Evolutionary conservation across 2,329 filamentous ascomycete species (phyloP).

Genomic region (Botrytis cinerea): DNA sequence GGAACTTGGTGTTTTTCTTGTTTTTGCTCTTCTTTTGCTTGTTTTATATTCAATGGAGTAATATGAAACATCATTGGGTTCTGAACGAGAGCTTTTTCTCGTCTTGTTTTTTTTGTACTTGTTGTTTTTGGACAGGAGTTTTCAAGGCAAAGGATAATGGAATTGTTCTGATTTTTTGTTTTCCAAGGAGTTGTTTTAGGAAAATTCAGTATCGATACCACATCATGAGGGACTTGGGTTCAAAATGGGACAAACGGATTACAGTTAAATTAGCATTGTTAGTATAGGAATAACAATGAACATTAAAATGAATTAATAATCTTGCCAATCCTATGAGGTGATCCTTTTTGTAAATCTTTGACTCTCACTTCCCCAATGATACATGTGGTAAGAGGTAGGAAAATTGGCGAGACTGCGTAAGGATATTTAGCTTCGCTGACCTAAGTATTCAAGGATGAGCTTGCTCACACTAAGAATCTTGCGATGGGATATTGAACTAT

Average conservation of each 20-base stretch:
- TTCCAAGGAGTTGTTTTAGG: slow-evolving; percentile 11
- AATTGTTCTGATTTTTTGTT: slow-evolving; percentile 5
- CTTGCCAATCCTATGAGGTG: background rate
- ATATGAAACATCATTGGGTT: background rate
- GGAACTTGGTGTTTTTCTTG: background rate
- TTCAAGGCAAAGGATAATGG: background rate
- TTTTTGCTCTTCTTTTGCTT: background rate
- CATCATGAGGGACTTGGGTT: slow-evolving; percentile 3
- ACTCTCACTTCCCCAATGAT: background rate
- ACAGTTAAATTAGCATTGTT: background rate
- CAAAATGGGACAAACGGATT: background rate
- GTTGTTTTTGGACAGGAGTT: background rate
- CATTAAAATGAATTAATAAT: slow-evolving; percentile 1
- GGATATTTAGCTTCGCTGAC: background rate
- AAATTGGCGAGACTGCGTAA: background rate
- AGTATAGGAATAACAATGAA: slow-evolving; percentile 10
- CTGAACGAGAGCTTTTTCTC: background rate
- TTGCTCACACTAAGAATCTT: background rate
- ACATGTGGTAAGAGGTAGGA: background rate
- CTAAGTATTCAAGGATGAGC: background rate
- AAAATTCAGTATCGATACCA: slow-evolving; percentile 20
- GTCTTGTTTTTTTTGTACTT: background rate
- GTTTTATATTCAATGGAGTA: slow-evolving; percentile 3
- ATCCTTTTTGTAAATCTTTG: background rate
- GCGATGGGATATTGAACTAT: background rate